Evolutionary conservation across 495 filamentous ascomycete genomes (phyloP).

Genomic region (Pyronema domesticum): DNA sequence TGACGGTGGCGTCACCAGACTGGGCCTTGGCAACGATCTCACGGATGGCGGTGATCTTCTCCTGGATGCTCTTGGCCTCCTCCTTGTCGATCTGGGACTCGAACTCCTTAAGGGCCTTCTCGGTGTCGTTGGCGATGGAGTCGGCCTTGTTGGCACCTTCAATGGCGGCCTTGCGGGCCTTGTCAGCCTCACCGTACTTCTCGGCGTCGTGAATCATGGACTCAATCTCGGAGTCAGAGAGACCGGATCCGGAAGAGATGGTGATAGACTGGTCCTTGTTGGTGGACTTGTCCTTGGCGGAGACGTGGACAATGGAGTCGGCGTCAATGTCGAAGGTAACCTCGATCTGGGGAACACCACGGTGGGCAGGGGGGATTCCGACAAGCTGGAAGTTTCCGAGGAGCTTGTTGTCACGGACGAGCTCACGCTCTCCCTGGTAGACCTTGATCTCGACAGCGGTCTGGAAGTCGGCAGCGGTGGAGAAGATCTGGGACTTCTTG

Average conservation of each 20-base stretch:
- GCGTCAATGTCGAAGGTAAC: slow-evolving; percentile 99
- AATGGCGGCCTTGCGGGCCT: slow-evolving; percentile 89
- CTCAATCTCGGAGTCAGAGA: slow-evolving; percentile 85
- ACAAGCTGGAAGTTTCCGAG: slow-evolving; percentile 99
- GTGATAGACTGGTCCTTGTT: slow-evolving; percentile 99
- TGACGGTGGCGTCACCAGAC: slow-evolving; percentile 69
- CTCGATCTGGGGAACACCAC: slow-evolving; percentile 94
- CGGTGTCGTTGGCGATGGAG: slow-evolving; percentile 88
- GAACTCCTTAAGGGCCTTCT: slow-evolving; percentile 94
- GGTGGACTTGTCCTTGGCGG: slow-evolving; percentile 98
- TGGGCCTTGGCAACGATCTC: slow-evolving; percentile 92
- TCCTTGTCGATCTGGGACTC: slow-evolving; percentile 91
- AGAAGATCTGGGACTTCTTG: slow-evolving; percentile 98
- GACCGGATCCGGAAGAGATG: slow-evolving; percentile 94
- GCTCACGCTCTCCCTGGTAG: slow-evolving; percentile 99
- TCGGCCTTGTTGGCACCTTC: slow-evolving; percentile 95
- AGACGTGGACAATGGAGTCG: slow-evolving; percentile 96
- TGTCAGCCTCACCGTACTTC: slow-evolving; percentile 85
- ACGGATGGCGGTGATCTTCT: slow-evolving; percentile 80
- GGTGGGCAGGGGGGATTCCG: slow-evolving; percentile 91
- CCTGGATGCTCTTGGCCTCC: slow-evolving; percentile 75
- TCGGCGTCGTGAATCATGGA: slow-evolving; percentile 94
- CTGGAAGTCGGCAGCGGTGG: slow-evolving; percentile 97
- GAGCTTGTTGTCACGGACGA: slow-evolving; percentile 97
- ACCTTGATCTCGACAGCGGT: slow-evolving; percentile 99